Conservation (phyloP, 1,284 basidiomycete genomes). For the Neotropicomus parvogracilis region DNA sequence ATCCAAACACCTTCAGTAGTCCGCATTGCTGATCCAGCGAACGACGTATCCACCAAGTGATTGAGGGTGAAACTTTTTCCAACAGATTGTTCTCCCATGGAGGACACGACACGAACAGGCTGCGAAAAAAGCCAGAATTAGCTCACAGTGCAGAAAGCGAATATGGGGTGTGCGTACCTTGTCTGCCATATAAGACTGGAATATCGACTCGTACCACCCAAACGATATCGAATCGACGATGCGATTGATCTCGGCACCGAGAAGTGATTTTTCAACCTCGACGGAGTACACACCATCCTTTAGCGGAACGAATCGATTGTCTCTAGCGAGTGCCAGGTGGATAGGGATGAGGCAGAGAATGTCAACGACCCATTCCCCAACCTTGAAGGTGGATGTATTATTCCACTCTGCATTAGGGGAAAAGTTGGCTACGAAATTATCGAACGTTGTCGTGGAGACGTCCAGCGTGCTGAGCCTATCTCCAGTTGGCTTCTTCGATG, state of each 20-base stretch:
- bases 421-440: conserved; percentile 11
- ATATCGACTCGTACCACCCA: conserved; percentile 65
- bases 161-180: conserved; percentile 37
- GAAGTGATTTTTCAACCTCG: conserved; percentile 46
- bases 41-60: conserved; percentile 59
- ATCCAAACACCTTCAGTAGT: conserved; percentile 68
- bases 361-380: conserved; percentile 61
- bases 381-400: conserved; percentile 36
- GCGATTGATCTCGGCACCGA: conserved; percentile 53
- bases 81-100: conserved; percentile 66
- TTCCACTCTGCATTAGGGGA: conserved; percentile 17
- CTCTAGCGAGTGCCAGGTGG: conserved; percentile 54
- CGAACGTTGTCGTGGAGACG: conserved; percentile 30
- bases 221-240: conserved; percentile 54
- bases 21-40: conserved; percentile 62
- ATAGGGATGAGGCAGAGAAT: conserved; percentile 61
- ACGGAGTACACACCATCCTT: conserved; percentile 53
- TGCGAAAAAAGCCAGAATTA: conserved; percentile 20
- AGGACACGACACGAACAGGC: conserved; percentile 61
- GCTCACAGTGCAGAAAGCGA: background rate
- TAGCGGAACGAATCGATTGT: conserved; percentile 57
- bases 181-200: conserved; percentile 56
- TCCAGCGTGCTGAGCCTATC: conserved; percentile 37
- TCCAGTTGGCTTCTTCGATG: conserved; percentile 49
- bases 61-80: conserved; percentile 60